Evolutionary conservation across 2,329 filamentous ascomycete species (phyloP), one percentile per base, ranked within the genome.

Genomic region (Fusarium temperatum): DNA sequence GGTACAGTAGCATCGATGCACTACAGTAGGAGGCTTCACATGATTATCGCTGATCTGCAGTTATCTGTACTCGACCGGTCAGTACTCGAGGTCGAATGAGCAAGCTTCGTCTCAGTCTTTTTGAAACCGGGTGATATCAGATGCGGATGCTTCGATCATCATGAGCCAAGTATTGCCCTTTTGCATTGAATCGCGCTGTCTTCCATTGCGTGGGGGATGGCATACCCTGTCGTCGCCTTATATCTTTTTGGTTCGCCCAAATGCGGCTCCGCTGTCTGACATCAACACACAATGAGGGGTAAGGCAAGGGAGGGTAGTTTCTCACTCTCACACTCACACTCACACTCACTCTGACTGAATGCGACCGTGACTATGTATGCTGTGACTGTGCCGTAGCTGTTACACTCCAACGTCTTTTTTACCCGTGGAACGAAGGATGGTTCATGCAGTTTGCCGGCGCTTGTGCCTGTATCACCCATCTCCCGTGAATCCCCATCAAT

Each of bases 201-300:
- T 26, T 26, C 32, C 7, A 35, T 47, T 35, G 55, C n/a, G 42
- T 63, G 55, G 32, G 57, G 26, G 6, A 56, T 50, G 47, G 15
- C 8, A 32, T 12, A 8, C 30, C 24, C 3, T 35, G 12, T n/a
- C 9, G n/a, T n/a, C 35, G 48, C 48, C 48, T 66, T 45, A 17
- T 48, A 58, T n/a, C 20, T n/a, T 41, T 41, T n/a, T 66, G 60
- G 63, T 66, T 66, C 63, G 63, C 63, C 62, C 44, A 32, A 5
- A 36, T 65, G 60, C 26, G 60, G 63, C 60, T 66, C 60, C 55
- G 63, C 41, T 26, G 4, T n/a, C 22, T 66, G 36, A 28, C 36
- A 66, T 32, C 36, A 38, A 24, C 18, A 35, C 47, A 35, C 22
- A 14, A 24, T 51, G 48, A 51, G 48, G 48, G 48, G 48, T 11